Evolutionary conservation across 345 rosid species (phyloP).

Genomic region (Euphorbia peplus): DNA sequence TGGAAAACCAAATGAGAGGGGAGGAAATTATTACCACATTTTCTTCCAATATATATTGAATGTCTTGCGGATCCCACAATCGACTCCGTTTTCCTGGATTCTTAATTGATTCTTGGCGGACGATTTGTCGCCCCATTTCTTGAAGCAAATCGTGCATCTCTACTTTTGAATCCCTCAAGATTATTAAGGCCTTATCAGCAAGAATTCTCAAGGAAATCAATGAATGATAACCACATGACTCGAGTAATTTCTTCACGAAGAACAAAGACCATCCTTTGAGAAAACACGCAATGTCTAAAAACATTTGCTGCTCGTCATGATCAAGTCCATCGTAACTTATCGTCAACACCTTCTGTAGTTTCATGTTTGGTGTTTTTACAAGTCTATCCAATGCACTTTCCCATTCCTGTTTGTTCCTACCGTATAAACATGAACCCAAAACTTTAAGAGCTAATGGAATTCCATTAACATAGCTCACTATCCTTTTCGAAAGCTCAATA

Average conservation of each 20-base stretch:
- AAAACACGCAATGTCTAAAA: constrained; percentile 8
- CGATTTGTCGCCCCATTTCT: constrained; percentile 11
- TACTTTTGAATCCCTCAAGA: background rate
- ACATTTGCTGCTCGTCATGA: background rate
- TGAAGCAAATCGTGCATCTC: constrained; percentile 12
- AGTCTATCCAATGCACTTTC: background rate
- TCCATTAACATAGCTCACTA: background rate
- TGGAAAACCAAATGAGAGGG: background rate
- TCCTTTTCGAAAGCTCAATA: background rate
- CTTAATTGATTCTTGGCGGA: background rate
- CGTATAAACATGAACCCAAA: background rate
- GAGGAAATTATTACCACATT: background rate
- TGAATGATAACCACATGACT: background rate
- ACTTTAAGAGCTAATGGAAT: background rate
- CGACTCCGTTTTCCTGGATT: background rate
- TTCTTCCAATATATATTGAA: background rate
- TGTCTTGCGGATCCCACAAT: background rate
- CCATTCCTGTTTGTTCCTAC: background rate
- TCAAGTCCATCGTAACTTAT: constrained; percentile 2
- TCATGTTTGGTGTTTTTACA: background rate
- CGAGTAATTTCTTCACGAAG: background rate
- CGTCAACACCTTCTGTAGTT: background rate
- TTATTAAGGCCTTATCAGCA: background rate
- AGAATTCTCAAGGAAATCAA: background rate
- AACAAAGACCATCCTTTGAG: background rate